phyloP scores from a whole-genome alignment of 306 rosid species.

The Dalbergia oliveri region DNA sequence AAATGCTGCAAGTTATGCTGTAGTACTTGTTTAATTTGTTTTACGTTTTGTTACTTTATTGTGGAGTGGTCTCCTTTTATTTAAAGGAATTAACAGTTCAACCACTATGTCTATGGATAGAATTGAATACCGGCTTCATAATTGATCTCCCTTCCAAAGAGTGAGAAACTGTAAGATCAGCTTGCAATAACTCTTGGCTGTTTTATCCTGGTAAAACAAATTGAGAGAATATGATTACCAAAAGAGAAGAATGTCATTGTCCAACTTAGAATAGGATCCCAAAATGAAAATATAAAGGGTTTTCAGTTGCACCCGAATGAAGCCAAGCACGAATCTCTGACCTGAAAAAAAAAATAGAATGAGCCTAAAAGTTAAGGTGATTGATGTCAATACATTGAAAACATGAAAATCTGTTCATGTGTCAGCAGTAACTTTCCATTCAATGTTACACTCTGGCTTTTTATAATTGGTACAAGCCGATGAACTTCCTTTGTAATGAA shows the following conservation, averaged over 20 bases:
- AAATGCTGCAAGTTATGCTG: no score
- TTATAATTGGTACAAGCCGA: conserved; percentile 33
- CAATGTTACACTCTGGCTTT: conserved; percentile 8
- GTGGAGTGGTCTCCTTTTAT: neutral
- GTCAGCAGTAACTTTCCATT: conserved; percentile 35
- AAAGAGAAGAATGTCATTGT: conserved; percentile 18
- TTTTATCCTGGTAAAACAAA: neutral
- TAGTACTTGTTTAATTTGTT: neutral
- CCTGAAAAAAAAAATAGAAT: no score
- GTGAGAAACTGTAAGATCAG: neutral
- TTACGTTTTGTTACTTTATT: neutral
- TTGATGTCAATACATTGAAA: conserved; percentile 2
- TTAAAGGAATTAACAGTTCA: neutral
- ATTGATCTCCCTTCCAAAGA: neutral
- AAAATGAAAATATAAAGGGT: conserved; percentile 23
- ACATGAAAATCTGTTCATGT: conserved; percentile 13
- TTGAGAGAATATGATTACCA: neutral
- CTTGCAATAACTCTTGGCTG: neutral
- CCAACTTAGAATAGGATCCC: conserved; percentile 26
- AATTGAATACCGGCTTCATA: neutral
- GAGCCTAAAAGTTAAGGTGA: neutral
- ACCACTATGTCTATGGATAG: neutral
- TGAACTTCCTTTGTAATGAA: conserved; percentile 37
- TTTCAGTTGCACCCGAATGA: neutral
- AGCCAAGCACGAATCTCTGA: conserved; percentile 16